These are phyloP conservation scores for Pseudonitzschia multiseries DNA, from an alignment of 108 stramenopile genomes.

Conservation along the genomic window DNA sequence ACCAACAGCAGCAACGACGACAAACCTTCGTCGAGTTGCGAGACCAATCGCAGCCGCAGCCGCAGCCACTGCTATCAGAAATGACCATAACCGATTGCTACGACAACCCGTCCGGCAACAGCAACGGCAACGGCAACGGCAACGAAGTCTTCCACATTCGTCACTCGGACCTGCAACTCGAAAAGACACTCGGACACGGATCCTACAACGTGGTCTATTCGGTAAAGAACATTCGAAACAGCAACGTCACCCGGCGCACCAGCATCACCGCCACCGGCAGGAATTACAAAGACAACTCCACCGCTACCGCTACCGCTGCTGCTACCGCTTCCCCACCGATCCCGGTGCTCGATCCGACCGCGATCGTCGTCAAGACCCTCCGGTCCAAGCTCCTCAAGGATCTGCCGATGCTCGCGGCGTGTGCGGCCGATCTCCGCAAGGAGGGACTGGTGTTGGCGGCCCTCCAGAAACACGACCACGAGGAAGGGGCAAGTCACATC, in stretches of 20 bases:
- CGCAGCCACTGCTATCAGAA: no score
- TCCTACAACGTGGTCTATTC: constrained; percentile 65
- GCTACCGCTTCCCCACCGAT: no score
- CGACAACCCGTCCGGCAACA: no score
- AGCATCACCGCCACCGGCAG: no score
- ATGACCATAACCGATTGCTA: no score
- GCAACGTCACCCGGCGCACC: not conserved
- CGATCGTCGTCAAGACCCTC: constrained; percentile 16
- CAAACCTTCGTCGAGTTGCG: no score
- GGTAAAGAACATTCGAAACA: constrained; percentile 22
- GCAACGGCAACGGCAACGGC: not conserved
- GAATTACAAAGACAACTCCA: no score
- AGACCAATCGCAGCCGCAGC: no score
- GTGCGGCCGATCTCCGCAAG: constrained; percentile 10
- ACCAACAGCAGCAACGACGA: not conserved
- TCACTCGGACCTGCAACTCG: constrained; percentile 44
- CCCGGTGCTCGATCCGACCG: not conserved
- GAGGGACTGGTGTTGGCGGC: constrained; percentile 7
- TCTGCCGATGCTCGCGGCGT: constrained; percentile 13
- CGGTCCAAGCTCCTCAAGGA: not conserved
- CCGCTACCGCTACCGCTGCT: no score
- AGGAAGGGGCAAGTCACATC: constrained; percentile 1
- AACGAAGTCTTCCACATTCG: not conserved
- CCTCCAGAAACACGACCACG: not conserved
- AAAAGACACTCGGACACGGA: constrained; percentile 60